Conservation (phyloP, 495 filamentous ascomycete species). For the Penicillium taxi region DNA sequence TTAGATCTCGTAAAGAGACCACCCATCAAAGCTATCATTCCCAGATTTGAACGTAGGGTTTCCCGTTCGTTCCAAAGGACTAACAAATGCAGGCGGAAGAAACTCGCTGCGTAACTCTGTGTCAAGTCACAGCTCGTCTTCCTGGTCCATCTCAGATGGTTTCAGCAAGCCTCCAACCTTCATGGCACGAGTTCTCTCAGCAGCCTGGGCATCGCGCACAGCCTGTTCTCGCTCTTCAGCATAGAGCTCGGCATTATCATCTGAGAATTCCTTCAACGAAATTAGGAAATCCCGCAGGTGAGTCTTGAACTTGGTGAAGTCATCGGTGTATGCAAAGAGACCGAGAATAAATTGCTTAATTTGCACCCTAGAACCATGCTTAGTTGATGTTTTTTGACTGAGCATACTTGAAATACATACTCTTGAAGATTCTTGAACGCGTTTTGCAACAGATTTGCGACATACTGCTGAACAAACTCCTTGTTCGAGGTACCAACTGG, state of each 20-base stretch:
- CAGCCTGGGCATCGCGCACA: slow-evolving; percentile 65
- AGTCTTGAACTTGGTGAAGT: slow-evolving; percentile 84
- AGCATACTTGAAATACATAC: slow-evolving; percentile 28
- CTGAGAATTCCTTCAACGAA: slow-evolving; percentile 87
- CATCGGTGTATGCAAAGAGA: slow-evolving; percentile 71
- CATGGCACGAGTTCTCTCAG: slow-evolving; percentile 78
- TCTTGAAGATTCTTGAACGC: slow-evolving; percentile 90
- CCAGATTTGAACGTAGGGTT: slow-evolving; percentile 3
- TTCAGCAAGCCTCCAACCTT: slow-evolving; percentile 89
- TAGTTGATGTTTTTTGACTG: slow-evolving; percentile 27
- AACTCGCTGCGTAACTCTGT: slow-evolving; percentile 57
- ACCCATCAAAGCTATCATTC: slow-evolving; percentile 32
- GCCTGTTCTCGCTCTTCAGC: slow-evolving; percentile 87
- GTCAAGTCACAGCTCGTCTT: slow-evolving; percentile 87
- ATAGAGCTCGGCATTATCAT: slow-evolving; percentile 81
- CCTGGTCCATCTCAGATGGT: slow-evolving; percentile 81
- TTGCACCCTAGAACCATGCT: slow-evolving; percentile 55
- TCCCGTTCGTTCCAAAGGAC: slow-evolving; percentile 5
- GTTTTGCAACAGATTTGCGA: slow-evolving; percentile 74
- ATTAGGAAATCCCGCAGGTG: slow-evolving; percentile 95
- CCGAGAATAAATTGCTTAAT: slow-evolving; percentile 82
- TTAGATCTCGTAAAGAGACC: slow-evolving; percentile 35
- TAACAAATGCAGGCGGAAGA: slow-evolving; percentile 11
- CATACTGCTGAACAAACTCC: slow-evolving; percentile 81
- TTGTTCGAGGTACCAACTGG: slow-evolving; percentile 76